phyloP scores from a whole-genome alignment of 2,329 filamentous ascomycete genomes.

The Dothistroma septosporum region DNA sequence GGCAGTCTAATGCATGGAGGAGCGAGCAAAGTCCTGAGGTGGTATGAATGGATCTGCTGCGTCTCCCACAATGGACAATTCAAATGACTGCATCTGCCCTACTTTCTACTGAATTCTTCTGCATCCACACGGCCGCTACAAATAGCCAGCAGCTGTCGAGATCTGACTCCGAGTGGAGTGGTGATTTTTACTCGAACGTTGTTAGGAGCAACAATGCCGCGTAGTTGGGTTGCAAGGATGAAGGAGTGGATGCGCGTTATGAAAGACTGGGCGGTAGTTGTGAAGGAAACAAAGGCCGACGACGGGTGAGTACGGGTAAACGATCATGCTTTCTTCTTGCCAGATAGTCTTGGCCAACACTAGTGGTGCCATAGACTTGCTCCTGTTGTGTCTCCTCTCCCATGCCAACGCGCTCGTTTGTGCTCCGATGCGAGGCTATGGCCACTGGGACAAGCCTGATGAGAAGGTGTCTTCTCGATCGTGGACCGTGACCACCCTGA shows the following conservation, averaged over 20 bases:
- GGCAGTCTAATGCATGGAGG: constrained; percentile 5
- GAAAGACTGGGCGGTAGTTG: too few species aligned
- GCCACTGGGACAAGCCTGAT: too few species aligned
- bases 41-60: neutral
- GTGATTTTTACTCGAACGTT: neutral
- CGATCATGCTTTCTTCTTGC: too few species aligned
- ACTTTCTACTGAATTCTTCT: too few species aligned
- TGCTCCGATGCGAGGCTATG: too few species aligned
- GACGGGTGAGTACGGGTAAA: neutral
- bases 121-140: too few species aligned
- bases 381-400: too few species aligned
- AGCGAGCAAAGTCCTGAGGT: neutral
- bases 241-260: neutral
- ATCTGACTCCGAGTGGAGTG: neutral
- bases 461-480: too few species aligned
- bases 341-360: too few species aligned
- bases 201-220: neutral
- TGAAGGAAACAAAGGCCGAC: neutral
- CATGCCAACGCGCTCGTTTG: too few species aligned
- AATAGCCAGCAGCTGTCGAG: neutral
- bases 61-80: neutral
- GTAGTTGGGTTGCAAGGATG: neutral
- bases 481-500: too few species aligned
- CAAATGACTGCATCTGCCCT: neutral
- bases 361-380: too few species aligned